These are phyloP conservation scores for Boletus rubescentipes DNA, from an alignment of 768 basidiomycete species.

Conservation along the genomic window DNA sequence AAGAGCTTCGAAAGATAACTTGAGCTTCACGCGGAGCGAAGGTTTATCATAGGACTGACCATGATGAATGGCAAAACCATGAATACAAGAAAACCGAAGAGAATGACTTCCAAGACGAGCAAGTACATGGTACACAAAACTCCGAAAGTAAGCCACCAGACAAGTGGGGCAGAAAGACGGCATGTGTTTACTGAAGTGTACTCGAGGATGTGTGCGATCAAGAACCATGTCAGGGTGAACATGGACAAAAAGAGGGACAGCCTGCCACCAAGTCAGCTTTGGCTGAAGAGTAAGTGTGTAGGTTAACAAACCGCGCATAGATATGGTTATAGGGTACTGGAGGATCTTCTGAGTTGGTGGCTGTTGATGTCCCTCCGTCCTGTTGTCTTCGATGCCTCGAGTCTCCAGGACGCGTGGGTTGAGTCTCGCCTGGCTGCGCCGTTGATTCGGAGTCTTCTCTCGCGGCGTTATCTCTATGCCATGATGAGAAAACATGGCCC, in stretches of 20 bases:
- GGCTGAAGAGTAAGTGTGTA: not conserved
- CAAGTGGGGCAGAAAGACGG: constrained; percentile 68
- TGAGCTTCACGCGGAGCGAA: constrained; percentile 4
- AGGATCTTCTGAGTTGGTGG: constrained; percentile 27
- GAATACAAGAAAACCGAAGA: constrained; percentile 76
- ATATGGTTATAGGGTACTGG: constrained; percentile 27
- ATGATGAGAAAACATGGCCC: constrained; percentile 10
- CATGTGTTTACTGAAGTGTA: constrained; percentile 78
- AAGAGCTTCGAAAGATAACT: constrained; percentile 47
- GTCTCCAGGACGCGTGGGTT: constrained; percentile 11
- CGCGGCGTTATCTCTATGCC: constrained; percentile 19
- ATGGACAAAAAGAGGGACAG: constrained; percentile 65
- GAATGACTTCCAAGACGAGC: constrained; percentile 67
- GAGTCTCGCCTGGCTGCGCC: constrained; percentile 24
- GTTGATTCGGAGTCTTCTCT: constrained; percentile 32
- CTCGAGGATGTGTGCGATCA: constrained; percentile 75
- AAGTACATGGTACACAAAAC: constrained; percentile 80
- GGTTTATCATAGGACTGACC: constrained; percentile 44
- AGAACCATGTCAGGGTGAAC: constrained; percentile 77
- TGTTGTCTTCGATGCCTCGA: constrained; percentile 16
- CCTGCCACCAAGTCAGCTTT: constrained; percentile 30
- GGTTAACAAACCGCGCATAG: constrained; percentile 25
- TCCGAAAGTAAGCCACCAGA: constrained; percentile 86
- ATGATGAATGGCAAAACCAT: constrained; percentile 76
- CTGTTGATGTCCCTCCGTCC: constrained; percentile 21